A percentile compares a stretch with the other conserved stretches of the same genome.
These are phyloP conservation scores for Yarrowia deformans DNA, from an alignment of 805 yeast species.

Conservation along the genomic window DNA sequence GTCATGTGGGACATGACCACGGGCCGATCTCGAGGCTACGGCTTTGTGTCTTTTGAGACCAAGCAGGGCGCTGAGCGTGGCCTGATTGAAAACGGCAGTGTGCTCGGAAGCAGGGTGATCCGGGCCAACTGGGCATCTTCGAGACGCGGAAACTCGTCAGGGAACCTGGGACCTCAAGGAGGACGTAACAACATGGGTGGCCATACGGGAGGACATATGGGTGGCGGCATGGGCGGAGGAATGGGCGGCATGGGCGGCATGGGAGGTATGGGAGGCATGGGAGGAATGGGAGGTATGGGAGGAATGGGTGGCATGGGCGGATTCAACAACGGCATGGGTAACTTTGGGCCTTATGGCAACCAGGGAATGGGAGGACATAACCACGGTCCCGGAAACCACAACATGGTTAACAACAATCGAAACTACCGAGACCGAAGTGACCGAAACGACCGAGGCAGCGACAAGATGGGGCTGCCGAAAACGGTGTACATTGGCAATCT, in stretches of 20 bases:
- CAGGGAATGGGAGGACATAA: neutral
- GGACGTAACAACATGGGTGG: constrained; percentile 13
- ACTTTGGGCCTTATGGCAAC: constrained; percentile 13
- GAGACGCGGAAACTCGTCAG: constrained; percentile 50
- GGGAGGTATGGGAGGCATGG: constrained; percentile 12
- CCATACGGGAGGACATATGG: constrained; percentile 16
- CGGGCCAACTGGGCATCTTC: constrained; percentile 91
- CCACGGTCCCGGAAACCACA: neutral
- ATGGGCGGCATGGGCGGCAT: constrained; percentile 8
- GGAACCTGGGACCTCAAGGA: neutral
- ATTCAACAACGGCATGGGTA: constrained; percentile 13
- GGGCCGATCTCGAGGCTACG: constrained; percentile 89
- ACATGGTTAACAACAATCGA: constrained; percentile 16
- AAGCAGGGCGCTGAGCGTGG: constrained; percentile 77
- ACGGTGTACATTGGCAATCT: constrained; percentile 89
- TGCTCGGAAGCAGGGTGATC: constrained; percentile 75
- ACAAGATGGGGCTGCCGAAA: constrained; percentile 55
- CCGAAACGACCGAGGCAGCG: neutral
- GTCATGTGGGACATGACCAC: constrained; percentile 98
- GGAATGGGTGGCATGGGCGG: constrained; percentile 21
- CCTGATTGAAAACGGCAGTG: constrained; percentile 74
- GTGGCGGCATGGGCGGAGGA: neutral
- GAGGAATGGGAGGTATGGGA: constrained; percentile 10
- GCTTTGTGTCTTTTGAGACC: constrained; percentile 78
- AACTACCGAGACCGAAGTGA: constrained; percentile 15